Evolutionary conservation across 345 rosid species (phyloP).

Genomic region (Brassica napus): Da-Ae NC_063434.1:1827001-1827500

Average conservation of each 20-base stretch:
- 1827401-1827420: constrained; percentile 83
- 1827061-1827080: constrained; percentile 28
- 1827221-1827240: constrained; percentile 51
- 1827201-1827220: constrained; percentile 49
- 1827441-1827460: constrained; percentile 76
- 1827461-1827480: constrained; percentile 62
- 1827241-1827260: constrained; percentile 49
- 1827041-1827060: constrained; percentile 35
- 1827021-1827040: constrained; percentile 48
- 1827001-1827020: constrained; percentile 60
- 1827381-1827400: constrained; percentile 85
- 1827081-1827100: constrained; percentile 23
- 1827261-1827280: constrained; percentile 29
- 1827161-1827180: constrained; percentile 3
- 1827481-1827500: constrained; percentile 75
- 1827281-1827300: not conserved
- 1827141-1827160: not conserved
- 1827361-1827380: constrained; percentile 54
- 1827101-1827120: not conserved
- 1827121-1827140: not conserved
- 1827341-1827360: constrained; percentile 50
- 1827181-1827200: constrained; percentile 35
- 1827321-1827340: constrained; percentile 58
- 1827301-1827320: constrained; percentile 26
- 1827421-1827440: constrained; percentile 69